phyloP scores from a whole-genome alignment of 805 yeast species.

The Metschnikowia amazonensis region DNA sequence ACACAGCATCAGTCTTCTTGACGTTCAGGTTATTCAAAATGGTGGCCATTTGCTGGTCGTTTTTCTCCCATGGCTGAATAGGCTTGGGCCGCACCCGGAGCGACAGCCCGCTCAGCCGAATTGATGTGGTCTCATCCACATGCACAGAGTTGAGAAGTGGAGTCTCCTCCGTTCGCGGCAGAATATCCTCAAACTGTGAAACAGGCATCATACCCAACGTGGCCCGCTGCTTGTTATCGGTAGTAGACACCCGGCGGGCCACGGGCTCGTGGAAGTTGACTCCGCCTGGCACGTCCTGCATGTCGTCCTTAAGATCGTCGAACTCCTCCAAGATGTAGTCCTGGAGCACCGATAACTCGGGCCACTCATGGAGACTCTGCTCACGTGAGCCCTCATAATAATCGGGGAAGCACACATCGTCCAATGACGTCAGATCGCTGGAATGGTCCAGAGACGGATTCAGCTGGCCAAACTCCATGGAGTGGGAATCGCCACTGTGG shows the following conservation, averaged over 20 bases:
- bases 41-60: constrained; percentile 27
- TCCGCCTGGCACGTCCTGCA: constrained; percentile 19
- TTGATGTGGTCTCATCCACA: constrained; percentile 31
- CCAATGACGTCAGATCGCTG: constrained; percentile 68
- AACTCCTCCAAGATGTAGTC: constrained; percentile 74
- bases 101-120: constrained; percentile 38
- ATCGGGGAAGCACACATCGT: constrained; percentile 89
- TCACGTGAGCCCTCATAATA: constrained; percentile 41
- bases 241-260: constrained; percentile 15
- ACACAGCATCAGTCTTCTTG: constrained; percentile 40
- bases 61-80: constrained; percentile 67
- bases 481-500: constrained; percentile 10
- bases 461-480: constrained; percentile 47
- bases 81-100: constrained; percentile 68
- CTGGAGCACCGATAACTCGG: constrained; percentile 70
- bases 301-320: constrained; percentile 28
- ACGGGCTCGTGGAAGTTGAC: constrained; percentile 42
- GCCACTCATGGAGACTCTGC: constrained; percentile 54
- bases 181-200: constrained; percentile 7
- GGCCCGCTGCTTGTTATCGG: neutral
- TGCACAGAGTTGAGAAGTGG: constrained; percentile 30
- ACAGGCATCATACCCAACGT: constrained; percentile 3
- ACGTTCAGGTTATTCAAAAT: constrained; percentile 23
- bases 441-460: constrained; percentile 62
- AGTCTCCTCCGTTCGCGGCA: constrained; percentile 21